Percentiles rank a stretch among this genome's conserved stretches.
phyloP scores from a whole-genome alignment of 2,329 filamentous ascomycete species.

The Pezizomycotina sp. region DNA sequence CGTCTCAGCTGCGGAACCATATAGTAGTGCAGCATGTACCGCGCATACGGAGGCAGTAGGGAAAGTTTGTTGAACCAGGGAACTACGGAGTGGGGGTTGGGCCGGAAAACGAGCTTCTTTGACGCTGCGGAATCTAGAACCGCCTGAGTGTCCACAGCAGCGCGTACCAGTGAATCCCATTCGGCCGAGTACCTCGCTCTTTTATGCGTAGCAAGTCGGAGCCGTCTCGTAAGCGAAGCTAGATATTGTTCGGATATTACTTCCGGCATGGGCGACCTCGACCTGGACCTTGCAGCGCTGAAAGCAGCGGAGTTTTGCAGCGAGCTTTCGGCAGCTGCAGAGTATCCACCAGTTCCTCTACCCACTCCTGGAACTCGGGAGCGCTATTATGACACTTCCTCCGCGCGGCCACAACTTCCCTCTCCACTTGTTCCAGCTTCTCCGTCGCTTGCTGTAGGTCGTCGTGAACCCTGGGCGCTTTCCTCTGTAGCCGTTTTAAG shows the following conservation, averaged over 20 bases:
- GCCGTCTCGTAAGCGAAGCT: constrained; percentile 68
- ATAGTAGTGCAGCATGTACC: constrained; percentile 61
- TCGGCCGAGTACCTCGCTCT: constrained; percentile 68
- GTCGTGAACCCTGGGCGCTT: constrained; percentile 70
- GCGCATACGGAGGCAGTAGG: constrained; percentile 52
- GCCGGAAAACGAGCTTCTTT: constrained; percentile 50
- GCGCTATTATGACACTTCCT: constrained; percentile 66
- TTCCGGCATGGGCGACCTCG: constrained; percentile 32
- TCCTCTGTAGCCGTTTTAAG: constrained; percentile 56
- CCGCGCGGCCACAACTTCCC: constrained; percentile 61
- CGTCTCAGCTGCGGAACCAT: constrained; percentile 53
- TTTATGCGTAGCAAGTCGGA: constrained; percentile 67
- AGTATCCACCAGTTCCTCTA: constrained; percentile 76
- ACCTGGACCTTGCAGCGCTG: constrained; percentile 27
- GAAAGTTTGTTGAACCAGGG: constrained; percentile 40
- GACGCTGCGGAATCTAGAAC: constrained; percentile 73
- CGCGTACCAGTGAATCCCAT: constrained; percentile 64
- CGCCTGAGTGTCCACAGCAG: constrained; percentile 58
- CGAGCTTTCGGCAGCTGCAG: constrained; percentile 45
- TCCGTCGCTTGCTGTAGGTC: constrained; percentile 70
- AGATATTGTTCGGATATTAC: constrained; percentile 88
- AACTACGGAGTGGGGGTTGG: constrained; percentile 17
- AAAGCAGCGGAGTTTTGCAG: constrained; percentile 6
- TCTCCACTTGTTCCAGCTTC: constrained; percentile 63
- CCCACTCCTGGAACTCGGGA: constrained; percentile 72